Percentiles rank a stretch among this genome's conserved stretches.
These are phyloP conservation scores for Guadua angustifolia DNA, from an alignment of 176 grass and related monocot genomes.

Conservation along the genomic window DNA sequence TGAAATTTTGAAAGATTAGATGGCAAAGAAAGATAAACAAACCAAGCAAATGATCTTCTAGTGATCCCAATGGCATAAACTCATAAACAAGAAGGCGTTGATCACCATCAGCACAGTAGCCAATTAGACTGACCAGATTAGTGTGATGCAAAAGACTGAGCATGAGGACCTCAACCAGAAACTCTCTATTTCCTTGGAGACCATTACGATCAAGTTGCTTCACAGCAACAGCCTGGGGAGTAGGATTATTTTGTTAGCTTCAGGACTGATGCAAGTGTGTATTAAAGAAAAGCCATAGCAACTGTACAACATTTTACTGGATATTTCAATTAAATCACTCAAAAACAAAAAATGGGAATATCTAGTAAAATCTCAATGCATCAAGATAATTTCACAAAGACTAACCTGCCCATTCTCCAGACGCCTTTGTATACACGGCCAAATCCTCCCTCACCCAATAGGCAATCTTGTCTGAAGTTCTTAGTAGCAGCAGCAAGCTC, in stretches of 20 bases:
- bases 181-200: conserved; percentile 92
- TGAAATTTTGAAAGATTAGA: conserved; percentile 39
- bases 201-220: conserved; percentile 92
- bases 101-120: conserved; percentile 91
- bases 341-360: not conserved
- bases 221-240: conserved; percentile 74
- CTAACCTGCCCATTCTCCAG: conserved; percentile 81
- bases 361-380: conserved; percentile 24
- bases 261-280: conserved; percentile 24
- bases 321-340: conserved; percentile 25
- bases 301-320: conserved; percentile 31
- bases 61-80: conserved; percentile 92
- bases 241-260: conserved; percentile 35
- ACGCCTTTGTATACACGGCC: conserved; percentile 79
- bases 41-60: conserved; percentile 96
- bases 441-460: conserved; percentile 82
- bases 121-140: conserved; percentile 88
- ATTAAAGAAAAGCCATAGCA: conserved; percentile 9
- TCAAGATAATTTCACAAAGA: not conserved
- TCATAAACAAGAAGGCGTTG: conserved; percentile 94
- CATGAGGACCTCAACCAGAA: conserved; percentile 93
- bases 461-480: conserved; percentile 81
- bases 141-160: conserved; percentile 86
- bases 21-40: conserved; percentile 48
- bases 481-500: conserved; percentile 84